These are phyloP conservation scores for Coffea eugenioides DNA, from an alignment of 257 asterid species.

Conservation along the genomic window DNA sequence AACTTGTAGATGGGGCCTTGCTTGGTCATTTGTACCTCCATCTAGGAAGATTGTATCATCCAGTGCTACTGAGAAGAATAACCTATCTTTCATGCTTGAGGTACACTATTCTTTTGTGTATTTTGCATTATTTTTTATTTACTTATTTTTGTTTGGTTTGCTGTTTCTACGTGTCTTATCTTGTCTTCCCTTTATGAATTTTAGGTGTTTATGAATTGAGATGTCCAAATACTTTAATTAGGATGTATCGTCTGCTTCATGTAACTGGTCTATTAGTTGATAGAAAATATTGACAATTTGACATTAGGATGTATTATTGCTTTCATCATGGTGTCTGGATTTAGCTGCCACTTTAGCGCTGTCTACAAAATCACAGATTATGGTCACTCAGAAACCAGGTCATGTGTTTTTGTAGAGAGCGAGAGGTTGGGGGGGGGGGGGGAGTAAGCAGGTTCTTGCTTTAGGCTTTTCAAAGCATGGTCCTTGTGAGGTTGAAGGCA, in stretches of 20 bases:
- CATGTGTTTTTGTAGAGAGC: background rate
- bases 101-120: conserved; percentile 27
- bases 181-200: background rate
- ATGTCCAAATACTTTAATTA: background rate
- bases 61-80: conserved; percentile 45
- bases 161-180: background rate
- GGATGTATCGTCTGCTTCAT: background rate
- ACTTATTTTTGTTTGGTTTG: background rate
- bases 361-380: background rate
- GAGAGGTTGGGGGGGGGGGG: too few relatives aligned
- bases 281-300: background rate
- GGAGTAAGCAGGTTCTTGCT: background rate
- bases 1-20: conserved; percentile 97
- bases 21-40: conserved; percentile 83
- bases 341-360: background rate
- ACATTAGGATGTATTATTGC: background rate
- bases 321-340: background rate
- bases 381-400: background rate
- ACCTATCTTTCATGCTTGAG: conserved; percentile 77
- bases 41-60: conserved; percentile 42
- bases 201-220: background rate
- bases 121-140: background rate
- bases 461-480: background rate
- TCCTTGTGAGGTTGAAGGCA: background rate
- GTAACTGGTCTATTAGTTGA: background rate